Conservation (phyloP, 345 rosid species). For the Hirschfeldia incana region DNA sequence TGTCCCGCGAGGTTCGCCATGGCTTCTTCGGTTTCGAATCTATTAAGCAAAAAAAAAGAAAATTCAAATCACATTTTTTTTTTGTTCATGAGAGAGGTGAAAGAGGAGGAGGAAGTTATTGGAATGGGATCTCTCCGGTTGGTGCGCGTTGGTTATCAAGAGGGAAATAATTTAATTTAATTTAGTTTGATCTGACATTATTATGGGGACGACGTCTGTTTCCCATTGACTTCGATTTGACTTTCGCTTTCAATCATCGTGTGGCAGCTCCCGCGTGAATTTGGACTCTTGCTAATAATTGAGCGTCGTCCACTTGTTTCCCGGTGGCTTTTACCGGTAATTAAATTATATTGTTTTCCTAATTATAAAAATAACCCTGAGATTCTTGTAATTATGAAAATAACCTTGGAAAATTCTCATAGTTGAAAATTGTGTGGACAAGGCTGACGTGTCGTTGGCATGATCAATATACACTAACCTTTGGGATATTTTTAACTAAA, state of each 20-base stretch:
- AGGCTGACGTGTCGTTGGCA: slow-evolving; percentile 21
- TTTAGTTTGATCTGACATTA: neutral
- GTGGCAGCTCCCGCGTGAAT: slow-evolving; percentile 29
- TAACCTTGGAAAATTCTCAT: neutral
- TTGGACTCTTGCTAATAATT: slow-evolving; percentile 13
- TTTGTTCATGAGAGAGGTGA: neutral
- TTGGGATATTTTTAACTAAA: too few species aligned
- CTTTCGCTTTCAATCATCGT: slow-evolving; percentile 36
- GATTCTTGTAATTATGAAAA: neutral
- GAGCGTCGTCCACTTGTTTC: slow-evolving; percentile 10
- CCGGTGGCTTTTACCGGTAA: slow-evolving; percentile 4
- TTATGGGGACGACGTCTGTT: slow-evolving; percentile 17
- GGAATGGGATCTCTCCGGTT: slow-evolving; percentile 23
- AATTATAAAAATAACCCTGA: neutral
- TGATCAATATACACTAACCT: too few species aligned
- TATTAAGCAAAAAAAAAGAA: neutral
- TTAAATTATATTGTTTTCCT: neutral
- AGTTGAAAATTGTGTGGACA: neutral
- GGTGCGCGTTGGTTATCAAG: slow-evolving; percentile 15
- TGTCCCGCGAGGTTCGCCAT: slow-evolving; percentile 57
- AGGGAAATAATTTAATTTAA: neutral
- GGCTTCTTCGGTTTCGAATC: neutral
- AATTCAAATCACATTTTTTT: slow-evolving; percentile 33
- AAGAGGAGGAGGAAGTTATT: neutral
- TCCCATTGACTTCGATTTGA: slow-evolving; percentile 28